Evolutionary conservation across 2,329 filamentous ascomycete species (phyloP), one percentile per base, ranked within the genome.

Genomic region (Nemania sp.): DNA sequence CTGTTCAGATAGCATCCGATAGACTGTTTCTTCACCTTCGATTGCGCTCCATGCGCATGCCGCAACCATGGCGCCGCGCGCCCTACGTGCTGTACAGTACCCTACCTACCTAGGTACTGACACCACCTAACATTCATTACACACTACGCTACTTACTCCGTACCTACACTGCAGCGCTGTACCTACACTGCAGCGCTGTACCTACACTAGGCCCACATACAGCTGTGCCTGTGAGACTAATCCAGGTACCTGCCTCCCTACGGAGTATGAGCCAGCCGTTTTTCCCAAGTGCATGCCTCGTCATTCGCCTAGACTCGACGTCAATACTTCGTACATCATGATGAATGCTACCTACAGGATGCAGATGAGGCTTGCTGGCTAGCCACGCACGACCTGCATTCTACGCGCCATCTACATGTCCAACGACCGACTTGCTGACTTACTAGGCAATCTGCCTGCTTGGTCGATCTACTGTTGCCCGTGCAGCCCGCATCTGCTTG

Each of bases 141-240:
- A n/a, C n/a, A n/a, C n/a, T n/a, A n/a, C n/a, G n/a, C n/a, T n/a
- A n/a, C n/a, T n/a, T n/a, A n/a, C n/a, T 22, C 8, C 37, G 36
- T 36, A 39, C 37, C 26, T 28, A 43, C 26, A 19, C 8, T 33
- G 15, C 30, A 33, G 30, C 15, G 11, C 30, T 33, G 30, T 33
- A 33, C 30, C 30, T 33, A 33, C 30, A 33, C 30, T 33, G 15
- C 30, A 33, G 30, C 15, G 11, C 30, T 37, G 34, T 37, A 37
- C 34, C 34, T 37, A 37, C 34, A 20, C 12, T 12, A 37, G 17
- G 6, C 37, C n/a, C 42, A 11, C 37, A 45, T 45, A 51, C 34
- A n/a, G n/a, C 54, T 30, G 54, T 56, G 49, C 54, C 54, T 56
- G 54, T 56, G 54, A 56, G 54, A 56, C 39, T 19, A 9, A 4